phyloP scores from a whole-genome alignment of 2,329 filamentous ascomycete genomes.

The Aureobasidium sp. region DNA sequence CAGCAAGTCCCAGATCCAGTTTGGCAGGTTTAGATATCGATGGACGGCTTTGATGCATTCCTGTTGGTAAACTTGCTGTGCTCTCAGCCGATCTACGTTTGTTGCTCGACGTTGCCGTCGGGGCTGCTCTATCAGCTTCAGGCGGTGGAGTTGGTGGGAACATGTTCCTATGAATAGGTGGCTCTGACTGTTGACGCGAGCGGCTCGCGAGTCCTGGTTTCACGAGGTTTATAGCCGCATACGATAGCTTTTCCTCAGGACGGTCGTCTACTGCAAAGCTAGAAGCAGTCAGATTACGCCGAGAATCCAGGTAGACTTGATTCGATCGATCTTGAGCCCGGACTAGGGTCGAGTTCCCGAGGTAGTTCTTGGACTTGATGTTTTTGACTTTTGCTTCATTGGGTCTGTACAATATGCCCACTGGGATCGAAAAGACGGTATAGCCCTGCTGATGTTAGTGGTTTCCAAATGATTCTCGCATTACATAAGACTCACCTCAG shows the following conservation, averaged over 20 bases:
- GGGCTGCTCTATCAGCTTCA: conserved; percentile 48
- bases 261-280: conserved; percentile 63
- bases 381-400: conserved; percentile 99
- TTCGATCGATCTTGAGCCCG: conserved; percentile 47
- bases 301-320: conserved; percentile 17
- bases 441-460: conserved; percentile 62
- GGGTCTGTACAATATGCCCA: conserved; percentile 88
- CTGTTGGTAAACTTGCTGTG: conserved; percentile 32
- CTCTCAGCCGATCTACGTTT: conserved; percentile 32
- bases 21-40: conserved; percentile 40
- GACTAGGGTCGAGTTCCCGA: conserved; percentile 89
- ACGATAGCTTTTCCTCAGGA: conserved; percentile 76
- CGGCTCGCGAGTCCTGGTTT: conserved; percentile 74
- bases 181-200: conserved; percentile 72
- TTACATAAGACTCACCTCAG: conserved; percentile 55
- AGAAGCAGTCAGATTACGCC: conserved; percentile 19
- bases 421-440: conserved; percentile 95
- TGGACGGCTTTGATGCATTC: conserved; percentile 31
- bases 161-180: conserved; percentile 62
- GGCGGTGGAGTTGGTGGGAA: conserved; percentile 99
- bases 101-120: conserved; percentile 14
- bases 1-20: conserved; percentile 40
- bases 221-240: conserved; percentile 85
- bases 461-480: background rate
- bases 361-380: conserved; percentile 92